phyloP scores from a whole-genome alignment of 352 stramenopile genomes.

The Pythium insidiosum region DNA sequence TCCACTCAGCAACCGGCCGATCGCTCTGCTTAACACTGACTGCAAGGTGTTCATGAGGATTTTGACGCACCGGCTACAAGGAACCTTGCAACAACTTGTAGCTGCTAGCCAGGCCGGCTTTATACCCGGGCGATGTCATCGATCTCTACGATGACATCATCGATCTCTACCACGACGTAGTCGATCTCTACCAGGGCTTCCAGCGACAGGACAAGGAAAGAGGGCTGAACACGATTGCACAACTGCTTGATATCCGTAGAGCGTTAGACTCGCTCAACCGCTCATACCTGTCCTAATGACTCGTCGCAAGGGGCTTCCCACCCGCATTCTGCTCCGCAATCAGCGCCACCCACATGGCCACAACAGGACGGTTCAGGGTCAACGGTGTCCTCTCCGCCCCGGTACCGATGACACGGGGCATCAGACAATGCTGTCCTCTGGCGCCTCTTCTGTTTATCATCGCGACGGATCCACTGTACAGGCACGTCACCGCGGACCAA shows the following conservation, averaged over 20 bases:
- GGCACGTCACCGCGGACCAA: background rate
- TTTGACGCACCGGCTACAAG: background rate
- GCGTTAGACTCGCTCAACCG: constrained; percentile 3
- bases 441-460: constrained; percentile 5
- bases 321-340: background rate
- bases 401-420: background rate
- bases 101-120: background rate
- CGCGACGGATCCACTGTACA: background rate
- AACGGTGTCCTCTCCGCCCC: background rate
- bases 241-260: constrained; percentile 2
- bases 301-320: background rate
- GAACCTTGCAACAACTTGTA: background rate
- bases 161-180: constrained; percentile 1
- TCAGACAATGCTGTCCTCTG: constrained; percentile 4
- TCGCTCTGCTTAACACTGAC: constrained; percentile 5
- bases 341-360: background rate
- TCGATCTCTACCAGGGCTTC: background rate
- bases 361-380: background rate
- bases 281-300: background rate
- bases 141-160: too few species aligned
- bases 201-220: background rate
- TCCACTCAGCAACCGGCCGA: background rate
- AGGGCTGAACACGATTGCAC: background rate
- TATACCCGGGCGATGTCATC: background rate
- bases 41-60: constrained; percentile 3